These are phyloP conservation scores for Verticillium dahliae DNA, from an alignment of 2,329 filamentous ascomycete genomes.

Conservation along the genomic window DNA sequence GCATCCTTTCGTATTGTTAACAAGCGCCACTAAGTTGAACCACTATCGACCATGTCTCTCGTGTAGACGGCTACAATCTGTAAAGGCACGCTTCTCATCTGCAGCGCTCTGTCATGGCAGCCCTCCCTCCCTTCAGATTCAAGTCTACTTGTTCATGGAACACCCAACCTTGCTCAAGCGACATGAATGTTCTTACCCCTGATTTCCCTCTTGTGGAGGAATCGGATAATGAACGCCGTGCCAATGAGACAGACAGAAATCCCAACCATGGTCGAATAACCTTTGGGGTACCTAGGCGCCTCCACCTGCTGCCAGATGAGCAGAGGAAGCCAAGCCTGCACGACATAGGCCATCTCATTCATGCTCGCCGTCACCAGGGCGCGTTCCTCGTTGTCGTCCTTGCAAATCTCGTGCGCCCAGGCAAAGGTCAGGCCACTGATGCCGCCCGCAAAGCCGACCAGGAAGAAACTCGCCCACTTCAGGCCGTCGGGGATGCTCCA, in stretches of 20 bases:
- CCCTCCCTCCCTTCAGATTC: no score
- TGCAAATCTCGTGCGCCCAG: slow-evolving; percentile 44
- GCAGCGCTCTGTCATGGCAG: no score
- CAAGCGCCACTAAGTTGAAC: no score
- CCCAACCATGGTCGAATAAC: slow-evolving; percentile 48
- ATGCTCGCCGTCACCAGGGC: slow-evolving; percentile 59
- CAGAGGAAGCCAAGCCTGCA: slow-evolving; percentile 64
- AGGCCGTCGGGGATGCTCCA: slow-evolving; percentile 43
- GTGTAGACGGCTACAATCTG: no score
- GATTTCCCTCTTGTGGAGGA: slow-evolving; percentile 36
- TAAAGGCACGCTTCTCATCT: no score
- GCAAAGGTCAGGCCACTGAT: slow-evolving; percentile 39
- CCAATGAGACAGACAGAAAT: slow-evolving; percentile 42
- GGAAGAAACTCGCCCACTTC: slow-evolving; percentile 59
- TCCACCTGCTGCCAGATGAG: slow-evolving; percentile 61
- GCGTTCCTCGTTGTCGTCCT: slow-evolving; percentile 53
- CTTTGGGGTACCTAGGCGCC: slow-evolving; percentile 53
- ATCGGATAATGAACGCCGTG: slow-evolving; percentile 39
- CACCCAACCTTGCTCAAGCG: neutral
- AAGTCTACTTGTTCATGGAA: no score
- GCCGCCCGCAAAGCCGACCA: slow-evolving; percentile 40
- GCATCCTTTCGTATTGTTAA: no score
- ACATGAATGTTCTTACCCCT: neutral
- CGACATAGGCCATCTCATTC: slow-evolving; percentile 64
- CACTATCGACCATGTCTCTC: no score